phyloP scores from a whole-genome alignment of 352 stramenopile species.

The Phytophthora cactorum region DNA sequence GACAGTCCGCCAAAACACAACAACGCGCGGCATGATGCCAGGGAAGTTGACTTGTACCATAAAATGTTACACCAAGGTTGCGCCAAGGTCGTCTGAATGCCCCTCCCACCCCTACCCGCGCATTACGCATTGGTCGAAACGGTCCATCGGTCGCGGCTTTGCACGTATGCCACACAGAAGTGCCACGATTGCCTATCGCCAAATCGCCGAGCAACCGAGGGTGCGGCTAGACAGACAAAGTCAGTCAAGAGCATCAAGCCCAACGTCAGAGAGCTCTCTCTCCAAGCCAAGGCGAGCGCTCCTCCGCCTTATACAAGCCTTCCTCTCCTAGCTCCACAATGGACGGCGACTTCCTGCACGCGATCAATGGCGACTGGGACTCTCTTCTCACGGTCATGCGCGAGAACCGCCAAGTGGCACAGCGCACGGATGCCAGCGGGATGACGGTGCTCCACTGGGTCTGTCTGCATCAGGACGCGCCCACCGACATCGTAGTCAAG shows the following conservation, averaged over 20 bases:
- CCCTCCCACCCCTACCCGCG: conserved; percentile 8
- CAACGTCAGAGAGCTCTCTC: conserved; percentile 16
- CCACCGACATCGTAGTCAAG: conserved; percentile 79
- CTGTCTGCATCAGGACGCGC: conserved; percentile 77
- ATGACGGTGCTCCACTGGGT: conserved; percentile 87
- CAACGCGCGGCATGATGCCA: conserved; percentile 10
- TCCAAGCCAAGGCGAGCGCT: conserved; percentile 4
- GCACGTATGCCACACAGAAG: conserved; percentile 1
- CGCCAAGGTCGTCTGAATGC: conserved; percentile 9
- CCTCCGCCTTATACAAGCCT: conserved; percentile 16
- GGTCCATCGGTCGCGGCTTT: not conserved
- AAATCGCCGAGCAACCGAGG: conserved; percentile 17
- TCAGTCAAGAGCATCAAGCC: conserved; percentile 11
- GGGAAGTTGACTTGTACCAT: not conserved
- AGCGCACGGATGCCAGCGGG: conserved; percentile 67
- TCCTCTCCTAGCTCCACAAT: conserved; percentile 33
- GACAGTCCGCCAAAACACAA: conserved; percentile 14
- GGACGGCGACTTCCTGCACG: conserved; percentile 78
- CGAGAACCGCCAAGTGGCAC: conserved; percentile 60
- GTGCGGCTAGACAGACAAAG: conserved; percentile 2
- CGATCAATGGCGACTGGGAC: conserved; percentile 86
- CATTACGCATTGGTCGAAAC: conserved; percentile 27
- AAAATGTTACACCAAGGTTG: conserved; percentile 13
- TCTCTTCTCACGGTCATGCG: conserved; percentile 68
- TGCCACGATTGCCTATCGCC: conserved; percentile 27